These are phyloP conservation scores for Elsinoe batatas DNA, from an alignment of 2,329 filamentous ascomycete species.

Conservation along the genomic window DNA sequence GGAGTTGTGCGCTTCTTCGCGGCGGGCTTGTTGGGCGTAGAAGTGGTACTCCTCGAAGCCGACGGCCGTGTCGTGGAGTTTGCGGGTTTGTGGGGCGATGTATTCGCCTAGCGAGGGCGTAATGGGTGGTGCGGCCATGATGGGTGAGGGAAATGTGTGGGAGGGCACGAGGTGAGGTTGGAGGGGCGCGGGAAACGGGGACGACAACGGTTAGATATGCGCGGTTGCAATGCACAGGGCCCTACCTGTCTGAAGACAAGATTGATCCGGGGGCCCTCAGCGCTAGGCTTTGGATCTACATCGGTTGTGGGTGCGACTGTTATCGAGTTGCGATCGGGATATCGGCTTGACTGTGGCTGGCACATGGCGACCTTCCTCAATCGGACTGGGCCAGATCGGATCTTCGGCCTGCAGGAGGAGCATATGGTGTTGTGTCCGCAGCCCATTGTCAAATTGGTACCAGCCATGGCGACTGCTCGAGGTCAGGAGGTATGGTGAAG, in stretches of 20 bases:
- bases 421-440: background rate
- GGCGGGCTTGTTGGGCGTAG: conserved; percentile 17
- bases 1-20: conserved; percentile 14
- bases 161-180: background rate
- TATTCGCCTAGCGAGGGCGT: conserved; percentile 6
- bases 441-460: background rate
- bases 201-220: conserved; percentile 2
- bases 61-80: conserved; percentile 21
- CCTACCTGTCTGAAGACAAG: background rate
- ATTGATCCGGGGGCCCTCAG: background rate
- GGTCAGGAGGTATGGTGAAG: background rate
- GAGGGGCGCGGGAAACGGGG: background rate
- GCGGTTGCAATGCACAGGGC: background rate
- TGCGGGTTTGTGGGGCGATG: conserved; percentile 23
- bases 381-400: background rate
- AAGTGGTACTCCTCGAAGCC: conserved; percentile 22
- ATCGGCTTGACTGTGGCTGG: background rate
- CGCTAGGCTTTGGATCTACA: no score
- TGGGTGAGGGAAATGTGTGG: background rate
- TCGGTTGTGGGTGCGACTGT: background rate
- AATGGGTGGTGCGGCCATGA: background rate
- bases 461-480: background rate
- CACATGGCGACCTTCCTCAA: conserved; percentile 1
- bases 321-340: conserved; percentile 6
- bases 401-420: background rate